These are phyloP conservation scores for Cordyceps cicadae DNA, from an alignment of 2,329 filamentous ascomycete genomes.

Conservation along the genomic window DNA sequence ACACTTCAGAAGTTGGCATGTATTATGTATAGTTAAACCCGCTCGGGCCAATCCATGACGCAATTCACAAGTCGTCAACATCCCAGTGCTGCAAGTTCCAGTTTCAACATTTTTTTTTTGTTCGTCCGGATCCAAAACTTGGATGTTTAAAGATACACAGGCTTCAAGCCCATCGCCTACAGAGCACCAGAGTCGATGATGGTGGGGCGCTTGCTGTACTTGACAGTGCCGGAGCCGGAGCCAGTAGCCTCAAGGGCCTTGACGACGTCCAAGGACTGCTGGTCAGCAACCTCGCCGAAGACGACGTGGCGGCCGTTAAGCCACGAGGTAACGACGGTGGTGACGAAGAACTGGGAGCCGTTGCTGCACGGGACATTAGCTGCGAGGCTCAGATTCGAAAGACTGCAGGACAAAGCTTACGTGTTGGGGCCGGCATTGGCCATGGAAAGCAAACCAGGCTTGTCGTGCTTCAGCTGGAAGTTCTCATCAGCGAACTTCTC, in stretches of 20 bases:
- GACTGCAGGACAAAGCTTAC: constrained; percentile 34
- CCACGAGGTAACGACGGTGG: constrained; percentile 84
- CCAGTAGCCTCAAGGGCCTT: constrained; percentile 55
- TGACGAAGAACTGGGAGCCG: constrained; percentile 97
- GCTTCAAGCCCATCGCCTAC: constrained; percentile 26
- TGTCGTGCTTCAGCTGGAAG: constrained; percentile 67
- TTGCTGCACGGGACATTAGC: constrained; percentile 58
- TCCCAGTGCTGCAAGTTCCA: background rate
- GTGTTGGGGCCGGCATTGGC: constrained; percentile 95
- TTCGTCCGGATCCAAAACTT: constrained; percentile 1
- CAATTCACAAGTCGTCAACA: background rate
- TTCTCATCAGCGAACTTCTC: constrained; percentile 94
- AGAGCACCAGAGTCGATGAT: constrained; percentile 46
- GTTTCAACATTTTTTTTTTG: background rate
- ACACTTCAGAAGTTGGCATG: background rate
- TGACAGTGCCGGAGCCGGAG: constrained; percentile 44
- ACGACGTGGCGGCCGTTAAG: constrained; percentile 77
- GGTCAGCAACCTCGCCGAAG: constrained; percentile 63
- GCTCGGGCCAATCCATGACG: background rate
- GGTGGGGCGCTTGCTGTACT: constrained; percentile 49
- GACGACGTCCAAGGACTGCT: constrained; percentile 43
- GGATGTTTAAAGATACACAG: constrained; percentile 17
- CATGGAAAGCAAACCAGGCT: constrained; percentile 81
- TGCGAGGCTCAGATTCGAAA: background rate
- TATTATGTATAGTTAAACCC: constrained; percentile 2